Evolutionary conservation across 1,139 yeast genomes (phyloP).

Genomic region (Geotrichum bryndzae): DNA sequence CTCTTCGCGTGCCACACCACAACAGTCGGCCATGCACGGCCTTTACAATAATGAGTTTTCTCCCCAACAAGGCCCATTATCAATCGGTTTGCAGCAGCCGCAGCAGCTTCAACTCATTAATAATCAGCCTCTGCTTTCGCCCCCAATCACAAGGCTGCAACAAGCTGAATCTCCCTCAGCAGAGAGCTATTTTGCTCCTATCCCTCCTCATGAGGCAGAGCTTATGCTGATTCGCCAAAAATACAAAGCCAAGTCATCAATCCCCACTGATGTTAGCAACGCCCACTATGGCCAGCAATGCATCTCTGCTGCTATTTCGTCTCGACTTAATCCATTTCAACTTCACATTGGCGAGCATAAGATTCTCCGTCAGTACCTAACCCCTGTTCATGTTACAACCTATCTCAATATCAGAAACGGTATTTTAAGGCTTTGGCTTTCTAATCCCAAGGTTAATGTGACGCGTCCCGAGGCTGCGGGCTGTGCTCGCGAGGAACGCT

Average conservation of each 20-base stretch:
- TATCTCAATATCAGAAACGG: conserved; percentile 41
- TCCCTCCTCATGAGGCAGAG: conserved; percentile 18
- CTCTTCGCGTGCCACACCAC: neutral
- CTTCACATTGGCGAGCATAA: conserved; percentile 37
- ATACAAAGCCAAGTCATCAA: conserved; percentile 38
- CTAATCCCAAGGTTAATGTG: conserved; percentile 40
- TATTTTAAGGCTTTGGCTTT: conserved; percentile 40
- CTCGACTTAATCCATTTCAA: conserved; percentile 37
- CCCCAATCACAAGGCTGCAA: conserved; percentile 9
- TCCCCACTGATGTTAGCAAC: conserved; percentile 36
- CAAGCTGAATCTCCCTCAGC: conserved; percentile 12
- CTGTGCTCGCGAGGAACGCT: conserved; percentile 39
- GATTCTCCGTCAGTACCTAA: conserved; percentile 33
- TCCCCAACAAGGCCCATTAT: conserved; percentile 1
- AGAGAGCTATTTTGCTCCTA: conserved; percentile 14
- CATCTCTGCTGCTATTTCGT: conserved; percentile 39
- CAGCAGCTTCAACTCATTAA: conserved; percentile 11
- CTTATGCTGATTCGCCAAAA: conserved; percentile 26
- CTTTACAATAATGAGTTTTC: neutral
- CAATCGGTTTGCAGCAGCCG: neutral
- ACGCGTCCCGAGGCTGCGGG: conserved; percentile 42
- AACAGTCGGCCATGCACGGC: neutral
- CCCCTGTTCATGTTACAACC: conserved; percentile 39
- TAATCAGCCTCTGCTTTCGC: conserved; percentile 16
- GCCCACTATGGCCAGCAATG: conserved; percentile 39